These are phyloP conservation scores for Pelargonium cotyledonis DNA, from an alignment of 441 rosid species.

Conservation along the genomic window DNA sequence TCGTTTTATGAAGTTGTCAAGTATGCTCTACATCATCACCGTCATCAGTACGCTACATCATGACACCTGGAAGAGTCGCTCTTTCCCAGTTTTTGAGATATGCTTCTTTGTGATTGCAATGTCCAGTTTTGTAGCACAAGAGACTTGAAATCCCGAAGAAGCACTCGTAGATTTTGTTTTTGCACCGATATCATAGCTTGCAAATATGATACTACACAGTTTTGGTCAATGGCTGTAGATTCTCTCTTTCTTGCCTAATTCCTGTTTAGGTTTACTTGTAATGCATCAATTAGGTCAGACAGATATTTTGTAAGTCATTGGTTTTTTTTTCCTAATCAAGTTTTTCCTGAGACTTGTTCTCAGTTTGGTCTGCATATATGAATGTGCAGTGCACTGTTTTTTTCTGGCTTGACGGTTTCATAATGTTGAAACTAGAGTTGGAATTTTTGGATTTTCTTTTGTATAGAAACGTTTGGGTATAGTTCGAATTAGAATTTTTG, in stretches of 20 bases:
- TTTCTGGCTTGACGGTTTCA: no score
- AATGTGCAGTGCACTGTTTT: no score
- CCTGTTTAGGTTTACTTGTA: not conserved
- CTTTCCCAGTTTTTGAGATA: not conserved
- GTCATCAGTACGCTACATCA: constrained; percentile 23
- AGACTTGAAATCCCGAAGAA: not conserved
- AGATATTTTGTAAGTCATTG: no score
- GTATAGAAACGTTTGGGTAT: no score
- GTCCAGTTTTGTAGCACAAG: constrained; percentile 11
- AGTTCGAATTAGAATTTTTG: no score
- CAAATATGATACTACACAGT: not conserved
- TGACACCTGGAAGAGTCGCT: not conserved
- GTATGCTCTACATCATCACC: constrained; percentile 46
- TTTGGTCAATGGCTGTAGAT: not conserved
- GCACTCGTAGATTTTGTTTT: not conserved
- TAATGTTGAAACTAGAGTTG: no score
- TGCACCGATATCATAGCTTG: not conserved
- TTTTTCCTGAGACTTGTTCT: no score
- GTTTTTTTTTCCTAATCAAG: no score
- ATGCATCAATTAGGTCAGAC: not conserved
- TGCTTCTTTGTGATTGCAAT: not conserved
- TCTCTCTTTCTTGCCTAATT: not conserved
- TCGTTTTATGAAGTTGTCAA: constrained; percentile 92
- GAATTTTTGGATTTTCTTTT: no score
- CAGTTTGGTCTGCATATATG: no score